Evolutionary conservation across 371 early-diverging fungal genomes (phyloP).

Genomic region (Aphelidium insulamus): DNA sequence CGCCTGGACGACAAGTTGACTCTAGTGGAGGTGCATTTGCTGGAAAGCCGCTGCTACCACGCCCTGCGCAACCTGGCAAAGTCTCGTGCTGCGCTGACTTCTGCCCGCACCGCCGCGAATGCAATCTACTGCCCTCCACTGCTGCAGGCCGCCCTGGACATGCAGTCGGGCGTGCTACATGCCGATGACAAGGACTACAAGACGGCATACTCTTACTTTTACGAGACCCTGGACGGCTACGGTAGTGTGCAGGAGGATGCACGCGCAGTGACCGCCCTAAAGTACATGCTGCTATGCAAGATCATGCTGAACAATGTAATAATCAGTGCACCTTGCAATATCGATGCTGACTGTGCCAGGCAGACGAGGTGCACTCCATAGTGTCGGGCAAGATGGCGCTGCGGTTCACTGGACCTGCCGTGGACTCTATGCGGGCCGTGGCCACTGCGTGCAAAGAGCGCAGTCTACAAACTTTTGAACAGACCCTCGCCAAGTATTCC

Average conservation of each 20-base stretch:
- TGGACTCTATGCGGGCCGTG: slow-evolving; percentile 84
- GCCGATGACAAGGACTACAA: slow-evolving; percentile 97
- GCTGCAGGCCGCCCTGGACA: slow-evolving; percentile 86
- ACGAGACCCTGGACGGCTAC: slow-evolving; percentile 88
- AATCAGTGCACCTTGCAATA: neutral
- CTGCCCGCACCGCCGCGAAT: slow-evolving; percentile 91
- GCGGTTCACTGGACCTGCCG: slow-evolving; percentile 22
- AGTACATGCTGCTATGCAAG: slow-evolving; percentile 93
- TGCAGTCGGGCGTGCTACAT: slow-evolving; percentile 92
- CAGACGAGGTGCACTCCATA: slow-evolving; percentile 69
- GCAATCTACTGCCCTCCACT: slow-evolving; percentile 95
- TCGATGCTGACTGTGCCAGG: slow-evolving; percentile 11
- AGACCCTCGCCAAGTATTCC: slow-evolving; percentile 57
- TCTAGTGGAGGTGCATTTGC: slow-evolving; percentile 82
- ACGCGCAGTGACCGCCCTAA: slow-evolving; percentile 64
- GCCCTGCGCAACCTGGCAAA: slow-evolving; percentile 82
- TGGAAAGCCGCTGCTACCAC: slow-evolving; percentile 87
- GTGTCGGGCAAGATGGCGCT: slow-evolving; percentile 24
- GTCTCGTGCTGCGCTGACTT: slow-evolving; percentile 85
- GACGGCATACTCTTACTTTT: slow-evolving; percentile 95
- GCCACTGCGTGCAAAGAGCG: slow-evolving; percentile 84
- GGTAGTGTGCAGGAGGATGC: slow-evolving; percentile 62
- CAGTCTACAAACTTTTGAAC: slow-evolving; percentile 79
- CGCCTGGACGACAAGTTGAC: slow-evolving; percentile 95
- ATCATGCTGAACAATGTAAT: slow-evolving; percentile 80